Percentiles rank a stretch among this genome's conserved stretches.
Conservation (phyloP, 768 basidiomycete genomes). For the Trichaptum fuscoviolaceum region DNA sequence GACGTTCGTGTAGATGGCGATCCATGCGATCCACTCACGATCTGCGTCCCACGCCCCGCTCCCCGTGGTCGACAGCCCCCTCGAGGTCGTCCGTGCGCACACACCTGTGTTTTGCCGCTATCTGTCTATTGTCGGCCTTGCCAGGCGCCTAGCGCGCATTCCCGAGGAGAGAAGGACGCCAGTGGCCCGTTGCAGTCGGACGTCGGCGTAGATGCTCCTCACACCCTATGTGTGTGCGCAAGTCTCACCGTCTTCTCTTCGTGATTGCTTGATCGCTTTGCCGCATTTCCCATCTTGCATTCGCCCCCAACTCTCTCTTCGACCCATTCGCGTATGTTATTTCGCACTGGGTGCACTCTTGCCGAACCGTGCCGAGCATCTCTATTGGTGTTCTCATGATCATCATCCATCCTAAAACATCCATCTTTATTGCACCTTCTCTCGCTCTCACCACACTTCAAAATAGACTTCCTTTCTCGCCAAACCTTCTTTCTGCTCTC, state of each 20-base stretch:
- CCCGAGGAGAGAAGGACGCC: not conserved
- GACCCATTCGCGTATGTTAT: not conserved
- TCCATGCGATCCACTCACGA: not conserved
- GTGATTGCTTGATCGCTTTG: not conserved
- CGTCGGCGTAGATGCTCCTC: not conserved
- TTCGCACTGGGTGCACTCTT: not conserved
- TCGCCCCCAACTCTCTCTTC: too few relatives aligned
- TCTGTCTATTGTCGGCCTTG: not conserved
- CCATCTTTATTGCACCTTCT: too few relatives aligned
- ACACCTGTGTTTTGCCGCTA: not conserved
- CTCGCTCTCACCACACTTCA: not conserved
- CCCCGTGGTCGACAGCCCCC: too few relatives aligned
- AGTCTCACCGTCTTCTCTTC: not conserved
- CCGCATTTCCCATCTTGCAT: not conserved
- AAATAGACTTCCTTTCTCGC: not conserved
- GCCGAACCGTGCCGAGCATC: not conserved
- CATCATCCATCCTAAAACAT: too few relatives aligned
- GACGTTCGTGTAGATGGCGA: not conserved
- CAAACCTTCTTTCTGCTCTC: too few relatives aligned
- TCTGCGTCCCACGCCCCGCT: not conserved
- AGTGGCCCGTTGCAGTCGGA: not conserved
- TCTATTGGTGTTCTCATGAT: too few relatives aligned
- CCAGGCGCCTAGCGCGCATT: not conserved
- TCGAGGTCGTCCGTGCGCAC: not conserved
- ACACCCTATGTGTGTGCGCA: too few relatives aligned